phyloP scores from a whole-genome alignment of 2,329 filamentous ascomycete species.

The Fusarium bulbicola region DNA sequence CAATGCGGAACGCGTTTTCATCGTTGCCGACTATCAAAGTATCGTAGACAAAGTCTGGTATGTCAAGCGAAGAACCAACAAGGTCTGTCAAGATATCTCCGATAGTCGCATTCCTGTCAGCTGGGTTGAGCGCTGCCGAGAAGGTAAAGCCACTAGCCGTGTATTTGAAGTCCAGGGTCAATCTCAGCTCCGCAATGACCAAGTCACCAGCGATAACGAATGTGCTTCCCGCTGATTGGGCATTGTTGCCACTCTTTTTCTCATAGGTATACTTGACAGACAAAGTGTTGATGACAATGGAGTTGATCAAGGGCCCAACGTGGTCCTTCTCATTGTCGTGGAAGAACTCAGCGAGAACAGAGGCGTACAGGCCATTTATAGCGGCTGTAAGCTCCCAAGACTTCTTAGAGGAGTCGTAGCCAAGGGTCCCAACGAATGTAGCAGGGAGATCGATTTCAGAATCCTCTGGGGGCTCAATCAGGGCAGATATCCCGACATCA shows the following conservation, averaged over 20 bases:
- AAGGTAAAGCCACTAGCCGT: background rate
- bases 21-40: background rate
- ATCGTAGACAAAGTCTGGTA: slow-evolving; percentile 18
- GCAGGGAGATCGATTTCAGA: background rate
- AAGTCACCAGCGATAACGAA: slow-evolving; percentile 31
- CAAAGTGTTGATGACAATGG: slow-evolving; percentile 19
- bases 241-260: background rate
- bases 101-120: background rate
- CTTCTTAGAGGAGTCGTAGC: background rate
- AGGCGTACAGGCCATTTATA: slow-evolving; percentile 4
- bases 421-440: background rate
- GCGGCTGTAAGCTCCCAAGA: slow-evolving; percentile 3
- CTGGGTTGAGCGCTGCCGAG: background rate
- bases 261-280: slow-evolving; percentile 10
- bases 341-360: slow-evolving; percentile 18
- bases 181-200: slow-evolving; percentile 7
- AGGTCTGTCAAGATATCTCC: slow-evolving; percentile 12
- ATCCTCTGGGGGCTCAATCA: background rate
- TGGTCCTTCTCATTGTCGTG: slow-evolving; percentile 1
- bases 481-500: background rate
- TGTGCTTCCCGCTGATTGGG: background rate
- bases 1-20: slow-evolving; percentile 1
- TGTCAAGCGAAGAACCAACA: slow-evolving; percentile 2
- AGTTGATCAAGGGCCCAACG: slow-evolving; percentile 6
- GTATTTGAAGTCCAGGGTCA: slow-evolving; percentile 21